phyloP scores from a whole-genome alignment of 352 stramenopile species.

The Globisporangium recalcitrans region DNA sequence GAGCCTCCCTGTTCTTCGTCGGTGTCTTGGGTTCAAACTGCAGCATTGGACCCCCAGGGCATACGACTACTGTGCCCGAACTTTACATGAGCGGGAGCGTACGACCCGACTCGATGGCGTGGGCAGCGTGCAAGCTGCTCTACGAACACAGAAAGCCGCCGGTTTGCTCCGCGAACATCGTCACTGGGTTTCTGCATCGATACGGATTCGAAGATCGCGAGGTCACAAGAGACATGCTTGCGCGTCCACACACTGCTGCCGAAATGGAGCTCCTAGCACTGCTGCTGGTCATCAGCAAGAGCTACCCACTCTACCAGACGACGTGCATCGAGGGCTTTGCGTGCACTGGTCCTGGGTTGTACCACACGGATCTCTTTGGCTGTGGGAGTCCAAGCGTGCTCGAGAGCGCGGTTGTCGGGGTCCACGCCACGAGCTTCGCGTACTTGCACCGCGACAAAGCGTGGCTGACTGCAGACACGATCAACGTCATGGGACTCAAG shows the following conservation, averaged over 20 bases:
- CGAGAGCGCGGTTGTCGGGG: conserved; percentile 30
- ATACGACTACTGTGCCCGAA: neutral
- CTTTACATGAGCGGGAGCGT: conserved; percentile 29
- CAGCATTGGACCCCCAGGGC: neutral
- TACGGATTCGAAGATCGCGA: conserved; percentile 27
- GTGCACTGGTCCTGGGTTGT: conserved; percentile 11
- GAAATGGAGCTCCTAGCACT: conserved; percentile 31
- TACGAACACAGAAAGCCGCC: conserved; percentile 28
- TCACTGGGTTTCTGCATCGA: conserved; percentile 30
- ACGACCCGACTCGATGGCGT: conserved; percentile 42
- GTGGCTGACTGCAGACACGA: conserved; percentile 36
- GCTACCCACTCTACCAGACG: conserved; percentile 24
- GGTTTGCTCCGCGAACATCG: conserved; percentile 38
- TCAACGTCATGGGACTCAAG: conserved; percentile 33
- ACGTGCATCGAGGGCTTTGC: conserved; percentile 41
- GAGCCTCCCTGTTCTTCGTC: conserved; percentile 15
- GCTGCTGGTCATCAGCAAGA: conserved; percentile 39
- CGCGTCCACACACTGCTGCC: conserved; percentile 23
- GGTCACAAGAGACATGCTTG: conserved; percentile 26
- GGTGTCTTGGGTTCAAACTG: conserved; percentile 5
- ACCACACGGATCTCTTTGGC: conserved; percentile 28
- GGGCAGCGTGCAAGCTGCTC: conserved; percentile 42
- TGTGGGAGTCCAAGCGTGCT: conserved; percentile 31
- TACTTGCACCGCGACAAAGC: conserved; percentile 32
- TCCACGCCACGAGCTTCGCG: conserved; percentile 28